phyloP scores from a whole-genome alignment of 192 early-diverging fungal species.

The Backusella morwellensis region DNA sequence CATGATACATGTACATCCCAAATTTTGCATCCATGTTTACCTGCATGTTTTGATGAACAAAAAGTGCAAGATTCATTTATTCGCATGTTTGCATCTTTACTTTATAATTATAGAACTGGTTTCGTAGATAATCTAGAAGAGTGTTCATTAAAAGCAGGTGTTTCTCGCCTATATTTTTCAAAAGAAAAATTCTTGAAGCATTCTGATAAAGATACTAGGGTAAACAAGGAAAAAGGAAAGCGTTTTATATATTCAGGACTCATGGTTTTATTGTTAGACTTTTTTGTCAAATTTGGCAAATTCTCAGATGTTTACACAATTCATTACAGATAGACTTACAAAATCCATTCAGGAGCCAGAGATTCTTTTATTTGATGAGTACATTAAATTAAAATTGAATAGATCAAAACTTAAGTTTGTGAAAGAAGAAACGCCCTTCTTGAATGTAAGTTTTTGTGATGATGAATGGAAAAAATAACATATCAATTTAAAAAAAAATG shows the following conservation, averaged over 20 bases:
- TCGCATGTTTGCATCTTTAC: slow-evolving; percentile 73
- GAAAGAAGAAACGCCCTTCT: slow-evolving; percentile 63
- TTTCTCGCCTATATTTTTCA: slow-evolving; percentile 17
- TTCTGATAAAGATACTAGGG: slow-evolving; percentile 35
- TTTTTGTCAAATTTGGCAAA: slow-evolving; percentile 58
- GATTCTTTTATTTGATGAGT: slow-evolving; percentile 79
- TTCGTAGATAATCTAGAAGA: slow-evolving; percentile 39
- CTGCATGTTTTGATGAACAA: slow-evolving; percentile 64
- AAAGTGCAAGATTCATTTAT: slow-evolving; percentile 66
- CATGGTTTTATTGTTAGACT: not conserved
- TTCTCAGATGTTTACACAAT: slow-evolving; percentile 80
- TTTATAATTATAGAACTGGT: slow-evolving; percentile 66
- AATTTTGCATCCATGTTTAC: slow-evolving; percentile 53
- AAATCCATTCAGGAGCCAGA: slow-evolving; percentile 64
- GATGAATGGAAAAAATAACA: not conserved
- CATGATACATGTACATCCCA: slow-evolving; percentile 49
- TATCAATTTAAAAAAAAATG: no score
- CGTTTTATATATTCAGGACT: not conserved
- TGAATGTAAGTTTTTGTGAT: slow-evolving; percentile 39
- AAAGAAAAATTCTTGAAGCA: slow-evolving; percentile 41
- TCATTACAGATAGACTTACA: slow-evolving; percentile 68
- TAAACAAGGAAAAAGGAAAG: not conserved
- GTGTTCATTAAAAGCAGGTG: slow-evolving; percentile 13
- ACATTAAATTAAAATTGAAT: slow-evolving; percentile 78
- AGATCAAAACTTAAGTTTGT: slow-evolving; percentile 67